These are phyloP conservation scores for Sporisorium exsertum DNA, from an alignment of 1,284 basidiomycete species.

Conservation along the genomic window DNA sequence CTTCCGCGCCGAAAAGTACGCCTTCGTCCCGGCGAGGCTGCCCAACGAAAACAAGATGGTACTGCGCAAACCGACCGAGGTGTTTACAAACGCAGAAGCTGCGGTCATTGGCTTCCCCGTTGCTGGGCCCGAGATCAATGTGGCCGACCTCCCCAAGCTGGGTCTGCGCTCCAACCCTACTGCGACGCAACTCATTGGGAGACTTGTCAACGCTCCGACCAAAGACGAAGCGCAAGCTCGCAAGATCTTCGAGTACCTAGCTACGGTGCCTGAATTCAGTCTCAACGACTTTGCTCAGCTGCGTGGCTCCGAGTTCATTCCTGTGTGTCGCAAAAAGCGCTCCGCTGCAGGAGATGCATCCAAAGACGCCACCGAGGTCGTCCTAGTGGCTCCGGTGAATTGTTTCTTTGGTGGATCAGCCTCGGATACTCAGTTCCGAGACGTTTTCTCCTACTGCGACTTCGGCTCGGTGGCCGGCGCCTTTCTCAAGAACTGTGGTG, in stretches of 20 bases:
- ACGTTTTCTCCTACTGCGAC: slow-evolving; percentile 82
- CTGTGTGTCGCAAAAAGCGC: slow-evolving; percentile 40
- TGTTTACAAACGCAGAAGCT: slow-evolving; percentile 80
- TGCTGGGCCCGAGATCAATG: slow-evolving; percentile 73
- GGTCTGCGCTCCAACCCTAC: slow-evolving; percentile 82
- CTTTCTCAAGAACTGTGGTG: slow-evolving; percentile 85
- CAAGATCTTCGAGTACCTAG: slow-evolving; percentile 82
- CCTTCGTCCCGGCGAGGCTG: slow-evolving; percentile 78
- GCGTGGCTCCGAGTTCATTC: slow-evolving; percentile 54
- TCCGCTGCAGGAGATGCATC: slow-evolving; percentile 2
- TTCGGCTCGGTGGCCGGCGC: slow-evolving; percentile 85
- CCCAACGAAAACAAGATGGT: slow-evolving; percentile 72
- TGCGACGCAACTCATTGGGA: slow-evolving; percentile 75
- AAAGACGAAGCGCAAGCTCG: slow-evolving; percentile 74
- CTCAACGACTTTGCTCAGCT: slow-evolving; percentile 48
- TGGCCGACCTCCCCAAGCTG: slow-evolving; percentile 76
- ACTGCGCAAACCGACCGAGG: slow-evolving; percentile 80
- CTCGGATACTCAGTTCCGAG: slow-evolving; percentile 55
- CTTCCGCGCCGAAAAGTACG: slow-evolving; percentile 57
- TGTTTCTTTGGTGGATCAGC: slow-evolving; percentile 73
- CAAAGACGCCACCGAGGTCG: slow-evolving; percentile 16
- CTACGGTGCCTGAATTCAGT: slow-evolving; percentile 71
- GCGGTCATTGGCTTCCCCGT: slow-evolving; percentile 81
- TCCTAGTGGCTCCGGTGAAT: slow-evolving; percentile 70
- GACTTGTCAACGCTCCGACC: slow-evolving; percentile 78